Evolutionary conservation across 768 basidiomycete species (phyloP).

Genomic region (Tubosaeta sp.): DNA sequence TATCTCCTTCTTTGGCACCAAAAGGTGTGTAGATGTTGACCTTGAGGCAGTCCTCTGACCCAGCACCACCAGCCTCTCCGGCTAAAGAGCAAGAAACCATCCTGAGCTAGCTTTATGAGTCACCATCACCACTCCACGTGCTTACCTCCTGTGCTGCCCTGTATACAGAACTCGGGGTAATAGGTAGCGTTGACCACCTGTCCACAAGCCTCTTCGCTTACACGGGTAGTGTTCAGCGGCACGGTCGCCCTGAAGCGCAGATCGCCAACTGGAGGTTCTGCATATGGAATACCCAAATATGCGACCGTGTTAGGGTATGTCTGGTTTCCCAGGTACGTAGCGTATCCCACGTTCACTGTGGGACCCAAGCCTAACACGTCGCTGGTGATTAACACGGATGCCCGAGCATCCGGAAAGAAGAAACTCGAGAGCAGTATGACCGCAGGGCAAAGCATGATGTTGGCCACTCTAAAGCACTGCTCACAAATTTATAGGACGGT

Average conservation of each 20-base stretch:
- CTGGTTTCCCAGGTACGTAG: slow-evolving; percentile 40
- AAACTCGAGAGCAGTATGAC: slow-evolving; percentile 15
- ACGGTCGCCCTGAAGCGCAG: slow-evolving; percentile 7
- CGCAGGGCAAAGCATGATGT: neutral
- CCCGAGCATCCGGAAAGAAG: slow-evolving; percentile 4
- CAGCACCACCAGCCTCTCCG: slow-evolving; percentile 58
- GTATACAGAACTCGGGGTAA: neutral
- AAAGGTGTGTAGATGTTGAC: slow-evolving; percentile 56
- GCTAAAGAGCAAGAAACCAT: slow-evolving; percentile 23
- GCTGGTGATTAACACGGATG: neutral
- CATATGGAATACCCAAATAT: slow-evolving; percentile 41
- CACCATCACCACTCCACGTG: neutral
- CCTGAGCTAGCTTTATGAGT: neutral
- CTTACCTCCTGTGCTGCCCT: neutral
- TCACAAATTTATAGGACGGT: neutral
- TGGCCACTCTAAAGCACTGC: neutral
- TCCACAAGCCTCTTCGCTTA: neutral
- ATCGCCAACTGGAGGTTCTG: slow-evolving; percentile 40
- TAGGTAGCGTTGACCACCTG: neutral
- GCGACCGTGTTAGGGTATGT: neutral
- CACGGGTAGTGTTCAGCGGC: neutral
- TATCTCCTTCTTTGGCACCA: slow-evolving; percentile 41
- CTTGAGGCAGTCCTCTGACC: slow-evolving; percentile 29
- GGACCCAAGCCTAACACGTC: neutral
- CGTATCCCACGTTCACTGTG: slow-evolving; percentile 39